A percentile compares a stretch with the other conserved stretches of the same genome.
Conservation (phyloP, 225 moss, liverwort and hornwort genomes). For the Sphagnum contortum region DNA sequence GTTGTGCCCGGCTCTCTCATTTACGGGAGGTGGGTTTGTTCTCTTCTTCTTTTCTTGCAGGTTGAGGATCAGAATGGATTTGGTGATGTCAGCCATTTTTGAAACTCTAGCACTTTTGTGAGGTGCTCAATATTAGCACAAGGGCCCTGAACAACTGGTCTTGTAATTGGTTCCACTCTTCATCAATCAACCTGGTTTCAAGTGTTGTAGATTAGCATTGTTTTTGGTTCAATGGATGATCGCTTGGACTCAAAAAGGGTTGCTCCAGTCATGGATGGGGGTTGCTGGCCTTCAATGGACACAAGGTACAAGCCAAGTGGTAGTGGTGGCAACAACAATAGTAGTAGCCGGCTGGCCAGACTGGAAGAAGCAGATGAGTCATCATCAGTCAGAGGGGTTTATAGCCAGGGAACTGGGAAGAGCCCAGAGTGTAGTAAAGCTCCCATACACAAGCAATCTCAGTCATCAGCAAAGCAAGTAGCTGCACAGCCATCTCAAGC, state of each 20-base stretch:
- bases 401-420: constrained; percentile 48
- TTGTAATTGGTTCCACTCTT: background rate
- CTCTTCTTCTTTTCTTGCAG: background rate
- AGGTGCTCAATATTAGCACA: constrained; percentile 7
- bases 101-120: background rate
- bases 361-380: constrained; percentile 66
- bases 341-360: constrained; percentile 24
- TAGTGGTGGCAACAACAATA: constrained; percentile 33
- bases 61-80: background rate
- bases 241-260: constrained; percentile 52
- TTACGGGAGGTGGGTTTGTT: too few relatives aligned
- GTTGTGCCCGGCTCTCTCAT: too few relatives aligned
- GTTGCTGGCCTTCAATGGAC: constrained; percentile 42
- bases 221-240: constrained; percentile 35
- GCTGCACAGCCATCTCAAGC: constrained; percentile 42
- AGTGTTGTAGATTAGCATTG: background rate
- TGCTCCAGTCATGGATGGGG: constrained; percentile 41
- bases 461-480: constrained; percentile 51
- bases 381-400: constrained; percentile 38
- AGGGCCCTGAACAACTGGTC: constrained; percentile 7
- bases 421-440: constrained; percentile 64
- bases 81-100: background rate
- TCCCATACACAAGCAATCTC: constrained; percentile 40
- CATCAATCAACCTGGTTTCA: background rate
- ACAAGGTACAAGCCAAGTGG: constrained; percentile 54